These are phyloP conservation scores for Lachancea sp. DNA, from an alignment of 805 yeast species.

Conservation along the genomic window DNA sequence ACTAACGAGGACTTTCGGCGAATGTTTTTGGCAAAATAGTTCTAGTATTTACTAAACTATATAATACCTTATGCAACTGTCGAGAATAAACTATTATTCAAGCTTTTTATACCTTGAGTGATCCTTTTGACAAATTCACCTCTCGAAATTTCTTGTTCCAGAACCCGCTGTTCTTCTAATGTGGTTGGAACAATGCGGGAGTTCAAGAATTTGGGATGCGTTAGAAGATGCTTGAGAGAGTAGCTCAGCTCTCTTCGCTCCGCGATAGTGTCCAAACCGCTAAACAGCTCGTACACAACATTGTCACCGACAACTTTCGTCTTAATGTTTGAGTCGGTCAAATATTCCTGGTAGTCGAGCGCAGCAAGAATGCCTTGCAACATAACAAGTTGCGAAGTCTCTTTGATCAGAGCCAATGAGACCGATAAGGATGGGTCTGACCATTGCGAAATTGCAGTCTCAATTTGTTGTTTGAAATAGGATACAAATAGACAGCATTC, in stretches of 20 bases:
- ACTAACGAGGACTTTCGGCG: constrained; percentile 36
- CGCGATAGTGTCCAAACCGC: constrained; percentile 55
- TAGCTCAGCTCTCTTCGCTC: constrained; percentile 55
- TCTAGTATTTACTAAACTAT: background rate
- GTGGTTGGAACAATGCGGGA: constrained; percentile 61
- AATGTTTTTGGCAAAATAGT: constrained; percentile 27
- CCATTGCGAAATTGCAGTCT: constrained; percentile 63
- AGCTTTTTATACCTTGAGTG: constrained; percentile 17
- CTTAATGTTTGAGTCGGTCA: constrained; percentile 22
- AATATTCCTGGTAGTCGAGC: constrained; percentile 47
- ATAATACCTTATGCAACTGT: background rate
- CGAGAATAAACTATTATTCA: background rate
- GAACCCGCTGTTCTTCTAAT: constrained; percentile 53
- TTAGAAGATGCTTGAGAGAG: constrained; percentile 62
- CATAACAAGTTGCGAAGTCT: constrained; percentile 61
- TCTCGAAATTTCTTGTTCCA: constrained; percentile 43
- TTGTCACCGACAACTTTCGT: constrained; percentile 15
- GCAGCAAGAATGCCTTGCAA: constrained; percentile 52
- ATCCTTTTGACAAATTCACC: constrained; percentile 40
- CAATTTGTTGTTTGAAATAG: constrained; percentile 60
- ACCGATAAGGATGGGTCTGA: constrained; percentile 37
- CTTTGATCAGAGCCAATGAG: constrained; percentile 50
- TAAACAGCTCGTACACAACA: constrained; percentile 33
- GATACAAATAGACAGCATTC: constrained; percentile 59
- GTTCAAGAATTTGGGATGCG: constrained; percentile 80